Evolutionary conservation across 2,329 filamentous ascomycete species (phyloP), one percentile per base, ranked within the genome.

Genomic region (Talaromyces sp.): DNA sequence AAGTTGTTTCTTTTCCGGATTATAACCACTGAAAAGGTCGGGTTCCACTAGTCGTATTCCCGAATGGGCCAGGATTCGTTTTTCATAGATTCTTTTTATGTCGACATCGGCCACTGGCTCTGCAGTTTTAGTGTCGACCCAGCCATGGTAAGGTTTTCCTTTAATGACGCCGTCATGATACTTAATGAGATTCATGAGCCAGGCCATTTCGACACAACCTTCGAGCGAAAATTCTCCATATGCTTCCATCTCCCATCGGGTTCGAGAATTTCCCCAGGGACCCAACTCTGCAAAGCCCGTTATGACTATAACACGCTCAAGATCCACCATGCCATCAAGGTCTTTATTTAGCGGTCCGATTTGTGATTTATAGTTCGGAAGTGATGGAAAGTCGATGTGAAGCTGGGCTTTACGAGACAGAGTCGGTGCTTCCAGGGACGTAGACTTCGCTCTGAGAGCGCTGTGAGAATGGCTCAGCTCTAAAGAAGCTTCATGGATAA

Each of bases 101-200:
- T 99, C 95, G 81, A 96, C 97, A 80, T 99, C 95, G 63, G 97
- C 93, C 28, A 99, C 92, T 8, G 95, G 95, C 63, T 98, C 93
- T 53, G 91, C 91, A 59, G 91, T 88, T 85, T 98, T 97, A 73
- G 87, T 84, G 72, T 99, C 95, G 62, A 99, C 93, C 92, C 81
- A 99, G 69, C 95, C 95, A 67, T 93, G 92, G 80, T 98, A 98
- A 65, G 89, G 90, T 81, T 96, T 90, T 75, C 93, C 93, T 82
- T 98, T 98, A 75, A 98, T 86, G 32, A 88, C 88, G 25, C 93
- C 95, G 69, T 98, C 98, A 82, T 96, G 91, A 77, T 99, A 96
- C 84, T 93, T 97, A 81, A 99, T 98, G 62, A 98, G 86, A 72
- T 95, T 95, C 93, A 97, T 99, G 77, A 99, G 91, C 95, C 95